Evolutionary conservation across 2,329 filamentous ascomycete species (phyloP).

Genomic region (Botrytis deweyae): DNA sequence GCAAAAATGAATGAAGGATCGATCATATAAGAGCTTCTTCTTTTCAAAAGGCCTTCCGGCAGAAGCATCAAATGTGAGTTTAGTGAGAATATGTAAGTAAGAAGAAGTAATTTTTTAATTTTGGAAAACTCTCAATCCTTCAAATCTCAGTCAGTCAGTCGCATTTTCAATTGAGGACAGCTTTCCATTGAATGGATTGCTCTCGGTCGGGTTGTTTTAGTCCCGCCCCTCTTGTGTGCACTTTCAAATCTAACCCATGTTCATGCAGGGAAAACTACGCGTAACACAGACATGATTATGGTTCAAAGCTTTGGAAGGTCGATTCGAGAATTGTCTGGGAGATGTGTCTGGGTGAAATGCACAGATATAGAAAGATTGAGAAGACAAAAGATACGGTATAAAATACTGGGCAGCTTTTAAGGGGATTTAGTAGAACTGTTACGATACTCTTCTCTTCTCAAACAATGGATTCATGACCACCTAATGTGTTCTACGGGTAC

Average conservation of each 20-base stretch:
- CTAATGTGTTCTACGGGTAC: neutral
- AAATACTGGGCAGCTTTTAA: neutral
- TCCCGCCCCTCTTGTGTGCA: neutral
- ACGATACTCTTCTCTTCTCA: neutral
- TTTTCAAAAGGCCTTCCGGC: neutral
- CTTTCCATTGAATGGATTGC: slow-evolving; percentile 14
- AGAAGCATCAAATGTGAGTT: neutral
- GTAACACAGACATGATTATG: slow-evolving; percentile 2
- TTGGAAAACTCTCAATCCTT: neutral
- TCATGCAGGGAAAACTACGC: slow-evolving; percentile 18
- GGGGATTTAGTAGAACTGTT: neutral
- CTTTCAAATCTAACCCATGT: neutral
- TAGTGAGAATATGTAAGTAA: neutral
- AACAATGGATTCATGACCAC: neutral
- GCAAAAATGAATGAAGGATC: neutral
- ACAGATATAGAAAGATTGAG: neutral
- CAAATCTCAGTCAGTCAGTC: slow-evolving; percentile 6
- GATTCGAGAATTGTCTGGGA: neutral
- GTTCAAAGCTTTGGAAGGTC: slow-evolving; percentile 1
- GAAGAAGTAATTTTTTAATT: neutral
- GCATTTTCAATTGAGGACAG: slow-evolving; percentile 22
- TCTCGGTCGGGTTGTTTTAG: neutral
- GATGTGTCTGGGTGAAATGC: neutral
- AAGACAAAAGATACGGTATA: too few species aligned
- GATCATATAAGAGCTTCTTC: neutral